Percentiles rank a stretch among this genome's conserved stretches.
Evolutionary conservation across 305 asterid species (phyloP).

Genomic region (Ilex paraguariensis): DNA sequence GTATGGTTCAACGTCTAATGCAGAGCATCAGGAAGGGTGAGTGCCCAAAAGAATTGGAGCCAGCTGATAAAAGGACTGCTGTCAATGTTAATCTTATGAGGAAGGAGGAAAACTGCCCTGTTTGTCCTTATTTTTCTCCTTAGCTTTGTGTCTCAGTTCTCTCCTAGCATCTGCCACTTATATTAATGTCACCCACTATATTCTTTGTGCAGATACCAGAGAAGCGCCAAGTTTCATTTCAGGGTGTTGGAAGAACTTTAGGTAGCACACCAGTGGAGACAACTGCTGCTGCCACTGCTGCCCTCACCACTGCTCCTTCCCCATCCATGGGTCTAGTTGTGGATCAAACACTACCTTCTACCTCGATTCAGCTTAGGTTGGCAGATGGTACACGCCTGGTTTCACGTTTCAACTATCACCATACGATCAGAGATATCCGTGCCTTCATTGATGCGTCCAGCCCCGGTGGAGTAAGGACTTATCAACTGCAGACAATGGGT

Average conservation of each 20-base stretch:
- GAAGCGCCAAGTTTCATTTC: slow-evolving; percentile 39
- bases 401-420: background rate
- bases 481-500: background rate
- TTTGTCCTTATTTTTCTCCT: slow-evolving; percentile 20
- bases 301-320: background rate
- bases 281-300: slow-evolving; percentile 8
- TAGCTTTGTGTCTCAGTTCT: background rate
- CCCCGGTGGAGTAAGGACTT: background rate
- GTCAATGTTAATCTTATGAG: slow-evolving; percentile 63
- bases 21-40: slow-evolving; percentile 67
- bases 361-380: background rate
- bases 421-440: background rate
- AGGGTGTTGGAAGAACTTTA: slow-evolving; percentile 68
- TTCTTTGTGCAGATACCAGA: slow-evolving; percentile 31
- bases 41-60: slow-evolving; percentile 74
- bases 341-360: background rate
- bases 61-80: slow-evolving; percentile 39
- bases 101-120: slow-evolving; percentile 62
- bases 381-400: background rate
- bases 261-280: slow-evolving; percentile 23
- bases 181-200: background rate
- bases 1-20: slow-evolving; percentile 4
- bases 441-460: background rate
- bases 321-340: background rate
- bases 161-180: too few relatives aligned